Evolutionary conservation across 352 stramenopile genomes (phyloP), one percentile per base, ranked within the genome.

Genomic region (Halophytophthora batemanensis): DNA sequence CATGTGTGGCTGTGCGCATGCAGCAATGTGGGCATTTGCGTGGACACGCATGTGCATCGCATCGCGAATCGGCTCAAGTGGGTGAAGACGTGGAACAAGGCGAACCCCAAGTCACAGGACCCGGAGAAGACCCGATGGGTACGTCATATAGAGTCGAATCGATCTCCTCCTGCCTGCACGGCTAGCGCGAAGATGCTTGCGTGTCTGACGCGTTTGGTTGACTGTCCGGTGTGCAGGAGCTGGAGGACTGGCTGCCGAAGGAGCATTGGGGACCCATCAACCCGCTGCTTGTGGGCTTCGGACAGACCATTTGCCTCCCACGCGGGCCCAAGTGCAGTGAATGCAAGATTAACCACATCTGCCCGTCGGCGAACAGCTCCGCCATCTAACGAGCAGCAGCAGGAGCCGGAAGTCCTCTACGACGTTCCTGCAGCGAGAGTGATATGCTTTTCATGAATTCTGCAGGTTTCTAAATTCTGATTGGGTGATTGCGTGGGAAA

Each of bases 11-110:
- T 53, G 34, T 50, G n/a, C 2, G 14, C 2, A 33, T 45, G 56
- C 21, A 86, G 79, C 25, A 90, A 75, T 14, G 63, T 86, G 11
- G 96, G 96, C 33, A 98, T 99, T 61, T 97, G 94, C 41, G 93
- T 99, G 13, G 96, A 99, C 61, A 98, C 95, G 36, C 96, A 99
- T 63, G 96, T 99, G 61, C 95, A 98, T 66, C 90, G 95, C 25
- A 97, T 99, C 47, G 95, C 94, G 35, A 98, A 98, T 64, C 86
- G 92, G 37, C 74, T 99, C 1, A 78, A 86, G 28, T 99, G 94
- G 94, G 93, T 98, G 10, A 76, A 88, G 15, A 87, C 82, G 14
- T 92, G 76, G 66, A 97, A 97, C 50, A 95, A 73, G 50, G 71
- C 65, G 49, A 88, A 86, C 45, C 75, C 69, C 2, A 90, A 88